These are phyloP conservation scores for Adansonia digitata DNA, from an alignment of 345 rosid genomes.

Conservation along the genomic window DNA sequence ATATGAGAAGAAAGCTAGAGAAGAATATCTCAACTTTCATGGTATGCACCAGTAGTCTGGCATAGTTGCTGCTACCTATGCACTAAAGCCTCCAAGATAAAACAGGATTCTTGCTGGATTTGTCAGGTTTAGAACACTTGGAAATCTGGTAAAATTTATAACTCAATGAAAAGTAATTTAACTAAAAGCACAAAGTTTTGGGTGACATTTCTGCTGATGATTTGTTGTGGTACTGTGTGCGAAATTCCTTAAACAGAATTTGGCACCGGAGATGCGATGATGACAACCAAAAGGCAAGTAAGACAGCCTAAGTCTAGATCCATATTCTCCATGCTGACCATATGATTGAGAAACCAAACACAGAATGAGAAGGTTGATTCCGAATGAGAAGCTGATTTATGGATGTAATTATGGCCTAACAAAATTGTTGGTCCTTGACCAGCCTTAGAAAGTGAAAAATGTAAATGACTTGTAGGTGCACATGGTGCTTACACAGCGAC, in stretches of 20 bases:
- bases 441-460: neutral
- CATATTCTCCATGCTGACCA: neutral
- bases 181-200: no score
- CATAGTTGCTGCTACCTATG: neutral
- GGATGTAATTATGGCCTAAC: neutral
- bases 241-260: neutral
- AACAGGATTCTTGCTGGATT: neutral
- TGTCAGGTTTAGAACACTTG: neutral
- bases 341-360: neutral
- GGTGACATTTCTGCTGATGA: no score
- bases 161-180: neutral
- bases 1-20: neutral
- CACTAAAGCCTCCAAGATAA: neutral
- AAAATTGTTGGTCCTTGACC: neutral
- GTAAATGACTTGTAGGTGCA: neutral
- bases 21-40: neutral
- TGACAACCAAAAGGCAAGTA: neutral
- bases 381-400: neutral
- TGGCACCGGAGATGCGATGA: neutral
- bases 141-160: neutral
- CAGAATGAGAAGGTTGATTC: neutral
- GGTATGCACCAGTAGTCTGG: neutral
- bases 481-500: neutral
- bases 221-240: no score
- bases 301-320: neutral